Evolutionary conservation across 257 asterid species (phyloP).

Genomic region (Phtheirospermum japonicum): DNA sequence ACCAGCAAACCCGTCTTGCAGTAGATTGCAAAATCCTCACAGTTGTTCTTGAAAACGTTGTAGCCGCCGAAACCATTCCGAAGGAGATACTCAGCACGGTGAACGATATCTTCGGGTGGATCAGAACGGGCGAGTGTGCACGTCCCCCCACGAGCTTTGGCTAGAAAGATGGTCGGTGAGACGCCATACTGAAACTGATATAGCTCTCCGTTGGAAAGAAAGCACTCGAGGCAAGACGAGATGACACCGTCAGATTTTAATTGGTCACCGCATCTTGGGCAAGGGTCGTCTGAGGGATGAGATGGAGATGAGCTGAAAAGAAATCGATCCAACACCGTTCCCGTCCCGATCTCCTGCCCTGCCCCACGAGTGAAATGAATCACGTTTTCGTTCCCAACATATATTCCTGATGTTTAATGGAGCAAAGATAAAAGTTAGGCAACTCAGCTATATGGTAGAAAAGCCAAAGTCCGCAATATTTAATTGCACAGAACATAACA

Average conservation of each 20-base stretch:
- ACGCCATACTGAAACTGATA: constrained; percentile 63
- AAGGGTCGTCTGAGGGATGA: constrained; percentile 47
- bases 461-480: not conserved
- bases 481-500: not conserved
- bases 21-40: constrained; percentile 88
- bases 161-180: constrained; percentile 51
- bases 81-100: constrained; percentile 74
- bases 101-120: constrained; percentile 55
- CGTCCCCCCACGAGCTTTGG: constrained; percentile 87
- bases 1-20: constrained; percentile 86
- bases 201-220: constrained; percentile 64
- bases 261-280: constrained; percentile 78
- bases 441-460: constrained; percentile 7
- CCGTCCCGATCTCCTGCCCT: constrained; percentile 84
- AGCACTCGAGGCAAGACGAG: constrained; percentile 86
- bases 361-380: constrained; percentile 88
- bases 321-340: constrained; percentile 59
- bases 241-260: constrained; percentile 60
- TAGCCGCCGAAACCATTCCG: constrained; percentile 78
- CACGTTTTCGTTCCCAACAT: constrained; percentile 65
- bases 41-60: constrained; percentile 71
- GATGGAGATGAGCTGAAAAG: constrained; percentile 74
- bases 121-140: constrained; percentile 73
- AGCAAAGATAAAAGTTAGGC: constrained; percentile 18
- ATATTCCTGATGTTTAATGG: constrained; percentile 58